These are phyloP conservation scores for Cucurbitaria berberidis DNA, from an alignment of 2,329 filamentous ascomycete genomes.

Conservation along the genomic window DNA sequence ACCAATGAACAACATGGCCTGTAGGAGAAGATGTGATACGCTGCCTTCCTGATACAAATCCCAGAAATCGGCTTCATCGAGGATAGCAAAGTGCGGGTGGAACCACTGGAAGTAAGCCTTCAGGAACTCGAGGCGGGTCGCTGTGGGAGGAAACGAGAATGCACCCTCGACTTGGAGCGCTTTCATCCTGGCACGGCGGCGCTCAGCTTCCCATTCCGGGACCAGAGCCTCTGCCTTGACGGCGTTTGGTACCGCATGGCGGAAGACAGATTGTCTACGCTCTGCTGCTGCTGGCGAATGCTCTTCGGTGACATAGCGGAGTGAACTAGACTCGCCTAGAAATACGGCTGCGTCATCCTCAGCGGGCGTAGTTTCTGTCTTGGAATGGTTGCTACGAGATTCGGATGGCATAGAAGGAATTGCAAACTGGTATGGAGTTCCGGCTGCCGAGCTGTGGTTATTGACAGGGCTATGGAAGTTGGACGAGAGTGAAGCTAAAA, in stretches of 20 bases:
- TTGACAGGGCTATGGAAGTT: conserved; percentile 33
- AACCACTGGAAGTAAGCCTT: conserved; percentile 64
- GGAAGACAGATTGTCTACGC: conserved; percentile 21
- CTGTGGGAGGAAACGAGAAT: conserved; percentile 55
- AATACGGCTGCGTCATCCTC: conserved; percentile 45
- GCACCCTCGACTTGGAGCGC: conserved; percentile 50
- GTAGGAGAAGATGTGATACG: conserved; percentile 58
- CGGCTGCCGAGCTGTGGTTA: conserved; percentile 10
- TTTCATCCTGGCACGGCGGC: conserved; percentile 45
- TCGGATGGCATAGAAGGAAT: conserved; percentile 19
- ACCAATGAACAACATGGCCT: conserved; percentile 62
- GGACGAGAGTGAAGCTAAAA: conserved; percentile 35
- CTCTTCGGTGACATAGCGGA: conserved; percentile 55
- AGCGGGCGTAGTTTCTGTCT: conserved; percentile 26
- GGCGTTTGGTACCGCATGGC: conserved; percentile 44
- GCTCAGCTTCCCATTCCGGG: conserved; percentile 45
- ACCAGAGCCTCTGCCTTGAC: conserved; percentile 44
- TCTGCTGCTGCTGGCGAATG: conserved; percentile 40
- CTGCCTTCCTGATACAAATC: conserved; percentile 49
- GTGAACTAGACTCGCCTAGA: conserved; percentile 56
- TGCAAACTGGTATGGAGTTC: conserved; percentile 18
- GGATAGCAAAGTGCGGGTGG: conserved; percentile 62
- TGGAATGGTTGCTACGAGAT: conserved; percentile 8
- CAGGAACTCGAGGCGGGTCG: conserved; percentile 53
- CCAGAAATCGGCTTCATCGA: conserved; percentile 56